Evolutionary conservation across 441 rosid genomes (phyloP).

Genomic region (Gossypium davidsonii): DNA sequence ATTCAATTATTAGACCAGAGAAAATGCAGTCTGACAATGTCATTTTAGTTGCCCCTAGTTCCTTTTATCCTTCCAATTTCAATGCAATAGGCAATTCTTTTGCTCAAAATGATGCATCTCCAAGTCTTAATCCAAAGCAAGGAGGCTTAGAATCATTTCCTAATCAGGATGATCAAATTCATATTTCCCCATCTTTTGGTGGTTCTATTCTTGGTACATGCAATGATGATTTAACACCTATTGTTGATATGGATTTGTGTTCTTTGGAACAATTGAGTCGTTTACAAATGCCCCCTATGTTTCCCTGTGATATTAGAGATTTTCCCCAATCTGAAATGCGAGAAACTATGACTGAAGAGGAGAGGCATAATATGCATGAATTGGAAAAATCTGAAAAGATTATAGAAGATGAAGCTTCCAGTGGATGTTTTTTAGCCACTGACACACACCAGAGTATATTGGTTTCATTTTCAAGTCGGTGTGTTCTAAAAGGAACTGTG

Average conservation of each 20-base stretch:
- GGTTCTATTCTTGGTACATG: conserved; percentile 25
- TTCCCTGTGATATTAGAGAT: conserved; percentile 22
- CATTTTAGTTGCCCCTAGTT: conserved; percentile 31
- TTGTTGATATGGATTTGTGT: conserved; percentile 27
- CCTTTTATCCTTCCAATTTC: conserved; percentile 23
- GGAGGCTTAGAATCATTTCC: conserved; percentile 33
- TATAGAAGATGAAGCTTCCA: conserved; percentile 43
- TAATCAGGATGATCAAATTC: conserved; percentile 33
- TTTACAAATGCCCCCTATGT: conserved; percentile 17
- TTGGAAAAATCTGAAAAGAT: conserved; percentile 33
- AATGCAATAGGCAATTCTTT: conserved; percentile 25
- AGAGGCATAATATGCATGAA: conserved; percentile 32
- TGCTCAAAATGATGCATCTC: conserved; percentile 32
- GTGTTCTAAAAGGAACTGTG: conserved; percentile 65
- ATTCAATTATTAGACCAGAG: conserved; percentile 42
- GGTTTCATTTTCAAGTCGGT: conserved; percentile 83
- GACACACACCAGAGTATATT: conserved; percentile 83
- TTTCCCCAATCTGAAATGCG: conserved; percentile 28
- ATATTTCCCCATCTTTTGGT: conserved; percentile 28
- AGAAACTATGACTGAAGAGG: conserved; percentile 35
- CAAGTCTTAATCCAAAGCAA: conserved; percentile 24
- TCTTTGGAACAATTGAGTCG: conserved; percentile 27
- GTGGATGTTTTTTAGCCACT: conserved; percentile 60
- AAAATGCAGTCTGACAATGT: conserved; percentile 36
- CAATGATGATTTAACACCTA: conserved; percentile 26